Evolutionary conservation across 108 stramenopile genomes (phyloP).

Genomic region (Nitzschia palea): DNA sequence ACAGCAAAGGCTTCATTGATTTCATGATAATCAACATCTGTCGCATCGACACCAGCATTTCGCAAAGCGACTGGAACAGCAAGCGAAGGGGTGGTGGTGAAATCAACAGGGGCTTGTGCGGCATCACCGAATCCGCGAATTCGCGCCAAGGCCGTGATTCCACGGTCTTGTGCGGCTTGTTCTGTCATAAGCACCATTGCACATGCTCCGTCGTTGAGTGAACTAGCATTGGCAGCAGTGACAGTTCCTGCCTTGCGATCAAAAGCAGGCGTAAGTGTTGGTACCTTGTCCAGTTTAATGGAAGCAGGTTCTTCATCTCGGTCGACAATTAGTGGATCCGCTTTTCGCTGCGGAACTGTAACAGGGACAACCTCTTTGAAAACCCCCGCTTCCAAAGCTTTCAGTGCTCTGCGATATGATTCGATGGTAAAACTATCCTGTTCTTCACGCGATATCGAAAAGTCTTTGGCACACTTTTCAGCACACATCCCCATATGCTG

Average conservation of each 20-base stretch:
- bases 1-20: slow-evolving; percentile 98
- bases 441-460: slow-evolving; percentile 83
- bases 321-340: slow-evolving; percentile 50
- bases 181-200: slow-evolving; percentile 91
- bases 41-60: slow-evolving; percentile 67
- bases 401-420: slow-evolving; percentile 79
- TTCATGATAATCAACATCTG: slow-evolving; percentile 95
- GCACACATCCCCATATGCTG: slow-evolving; percentile 98
- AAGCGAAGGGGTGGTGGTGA: slow-evolving; percentile 90
- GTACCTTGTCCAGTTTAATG: slow-evolving; percentile 75
- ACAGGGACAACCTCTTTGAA: slow-evolving; percentile 83
- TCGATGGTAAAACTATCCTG: slow-evolving; percentile 91
- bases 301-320: slow-evolving; percentile 87
- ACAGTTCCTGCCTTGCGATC: slow-evolving; percentile 86
- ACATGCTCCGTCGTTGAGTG: slow-evolving; percentile 95
- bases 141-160: slow-evolving; percentile 79
- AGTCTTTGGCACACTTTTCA: slow-evolving; percentile 86
- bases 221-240: slow-evolving; percentile 97
- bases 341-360: slow-evolving; percentile 65
- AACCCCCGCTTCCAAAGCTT: slow-evolving; percentile 66
- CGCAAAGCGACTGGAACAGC: slow-evolving; percentile 88
- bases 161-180: slow-evolving; percentile 54
- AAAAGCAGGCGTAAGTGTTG: slow-evolving; percentile 83
- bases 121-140: slow-evolving; percentile 90
- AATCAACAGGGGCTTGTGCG: slow-evolving; percentile 85